Base-by-base conservation (phyloP, 257 asterid genomes). In the Petunia secreta region DNA sequence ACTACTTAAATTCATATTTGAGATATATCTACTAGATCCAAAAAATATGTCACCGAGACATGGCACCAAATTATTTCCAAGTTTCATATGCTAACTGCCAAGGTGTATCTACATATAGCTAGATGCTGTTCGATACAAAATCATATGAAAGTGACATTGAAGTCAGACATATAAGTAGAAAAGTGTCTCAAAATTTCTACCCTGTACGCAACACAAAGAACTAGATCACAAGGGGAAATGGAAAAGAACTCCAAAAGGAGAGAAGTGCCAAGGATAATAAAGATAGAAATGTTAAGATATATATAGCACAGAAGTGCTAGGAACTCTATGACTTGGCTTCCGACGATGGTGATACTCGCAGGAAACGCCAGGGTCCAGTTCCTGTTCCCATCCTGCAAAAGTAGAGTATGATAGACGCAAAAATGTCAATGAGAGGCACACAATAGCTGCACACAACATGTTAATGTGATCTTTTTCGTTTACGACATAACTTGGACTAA, bases 331-430 rank as follows among this genome's bases (percentile, higher is more conserved):
- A 74, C 50, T 37, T 65, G 53, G 63, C 55, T 75, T 83, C 79
- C 58, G 41, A 81, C 77, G 79, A 75, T 13, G 60, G 16, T 67
- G 11, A 75, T 25, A 84, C 41, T 82, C 83, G 87, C 6, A 95
- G 96, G 83, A 93, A 95, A 11, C 82, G 68, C 99, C 99, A 95
- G 0, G 99, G 98, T 54, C 99, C 99, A 50, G 95, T 91, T 60
- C 95, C 97, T 4, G 95, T 92, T 75, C 95, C 97, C 90, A 95
- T 92, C 86, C 98, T 94, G 93, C 82, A 79, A 80, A 75, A 36
- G 34, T 1, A 25, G 53, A 14, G 8, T 11, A 38, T 25, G 64
- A 16, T 36, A 9, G 55, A 52, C 8, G 55, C 55, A 52, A 52
- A 46, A 44, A 14, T 4, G 25, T 25, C 55, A 84, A 40, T 8